These are phyloP conservation scores for Kwoniella dejecticola DNA, from an alignment of 768 basidiomycete genomes.

Conservation along the genomic window DNA sequence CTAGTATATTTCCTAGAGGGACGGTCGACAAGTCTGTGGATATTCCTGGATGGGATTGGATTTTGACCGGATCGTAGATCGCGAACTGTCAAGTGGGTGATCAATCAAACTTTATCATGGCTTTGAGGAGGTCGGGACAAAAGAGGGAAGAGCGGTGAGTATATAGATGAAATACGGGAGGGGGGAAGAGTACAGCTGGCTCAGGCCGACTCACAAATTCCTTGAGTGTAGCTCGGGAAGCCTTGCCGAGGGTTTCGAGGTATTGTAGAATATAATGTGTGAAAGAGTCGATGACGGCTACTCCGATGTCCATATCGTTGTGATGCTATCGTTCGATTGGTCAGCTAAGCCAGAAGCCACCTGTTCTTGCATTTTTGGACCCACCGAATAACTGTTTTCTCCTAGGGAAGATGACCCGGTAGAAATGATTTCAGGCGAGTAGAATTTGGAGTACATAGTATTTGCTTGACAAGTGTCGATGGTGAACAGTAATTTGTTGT, in stretches of 20 bases:
- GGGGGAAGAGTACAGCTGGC: neutral
- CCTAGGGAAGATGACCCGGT: constrained; percentile 81
- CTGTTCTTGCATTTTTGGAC: too few species aligned
- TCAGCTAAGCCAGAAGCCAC: too few species aligned
- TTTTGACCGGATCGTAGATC: constrained; percentile 70
- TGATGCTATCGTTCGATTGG: constrained; percentile 66
- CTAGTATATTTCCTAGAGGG: constrained; percentile 63
- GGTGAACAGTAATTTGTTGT: constrained; percentile 97
- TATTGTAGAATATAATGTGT: constrained; percentile 89
- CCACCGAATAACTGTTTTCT: constrained; percentile 90
- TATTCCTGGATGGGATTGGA: constrained; percentile 86
- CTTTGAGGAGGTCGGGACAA: too few species aligned
- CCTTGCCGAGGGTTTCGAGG: constrained; percentile 91
- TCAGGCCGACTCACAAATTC: constrained; percentile 67
- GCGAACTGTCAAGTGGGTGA: constrained; percentile 65
- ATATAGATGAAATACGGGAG: too few species aligned
- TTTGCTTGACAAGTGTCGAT: constrained; percentile 98
- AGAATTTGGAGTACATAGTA: constrained; percentile 89
- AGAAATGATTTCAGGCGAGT: constrained; percentile 88
- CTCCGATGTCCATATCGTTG: constrained; percentile 90
- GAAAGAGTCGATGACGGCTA: constrained; percentile 91
- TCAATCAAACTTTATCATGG: neutral
- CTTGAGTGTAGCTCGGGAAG: constrained; percentile 73
- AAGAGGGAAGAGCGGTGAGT: neutral
- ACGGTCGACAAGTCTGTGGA: constrained; percentile 77